These are phyloP conservation scores for Aplosporella prunicola DNA, from an alignment of 2,329 filamentous ascomycete species.

Conservation along the genomic window DNA sequence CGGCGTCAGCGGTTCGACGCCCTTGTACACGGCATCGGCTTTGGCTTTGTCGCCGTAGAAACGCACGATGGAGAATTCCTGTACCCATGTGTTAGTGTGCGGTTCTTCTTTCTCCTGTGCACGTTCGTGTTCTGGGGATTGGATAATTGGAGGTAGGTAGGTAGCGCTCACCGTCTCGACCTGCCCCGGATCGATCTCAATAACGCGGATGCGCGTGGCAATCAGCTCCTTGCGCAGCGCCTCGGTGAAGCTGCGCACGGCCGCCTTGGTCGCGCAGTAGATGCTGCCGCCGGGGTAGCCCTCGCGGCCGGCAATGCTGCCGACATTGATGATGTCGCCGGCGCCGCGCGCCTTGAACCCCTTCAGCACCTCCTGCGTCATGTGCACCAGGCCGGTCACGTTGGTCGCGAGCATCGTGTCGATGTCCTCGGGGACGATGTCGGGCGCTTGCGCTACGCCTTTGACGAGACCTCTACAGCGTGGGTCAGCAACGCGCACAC, in stretches of 20 bases:
- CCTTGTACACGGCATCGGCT: conserved; percentile 80
- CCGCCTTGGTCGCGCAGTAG: conserved; percentile 90
- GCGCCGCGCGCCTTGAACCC: conserved; percentile 67
- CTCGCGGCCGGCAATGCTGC: conserved; percentile 83
- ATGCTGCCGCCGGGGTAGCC: conserved; percentile 78
- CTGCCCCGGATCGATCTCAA: conserved; percentile 84
- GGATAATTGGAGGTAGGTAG: neutral
- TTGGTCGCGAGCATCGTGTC: conserved; percentile 86
- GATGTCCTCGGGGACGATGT: conserved; percentile 75
- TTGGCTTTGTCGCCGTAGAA: conserved; percentile 84
- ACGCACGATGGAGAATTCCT: conserved; percentile 76
- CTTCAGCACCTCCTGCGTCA: conserved; percentile 84
- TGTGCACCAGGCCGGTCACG: conserved; percentile 87
- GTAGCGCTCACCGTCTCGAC: conserved; percentile 61
- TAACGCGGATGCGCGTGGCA: conserved; percentile 68
- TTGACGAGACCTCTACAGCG: conserved; percentile 68
- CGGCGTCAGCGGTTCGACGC: conserved; percentile 69
- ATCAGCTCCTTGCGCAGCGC: conserved; percentile 75
- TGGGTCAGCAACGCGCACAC: neutral
- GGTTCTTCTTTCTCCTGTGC: neutral
- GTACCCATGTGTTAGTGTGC: neutral
- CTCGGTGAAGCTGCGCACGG: conserved; percentile 76
- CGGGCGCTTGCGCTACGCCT: conserved; percentile 74
- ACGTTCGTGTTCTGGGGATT: neutral
- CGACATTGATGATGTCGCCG: conserved; percentile 94